These are phyloP conservation scores for Neurospora sp. DNA, from an alignment of 495 filamentous ascomycete genomes.

Conservation along the genomic window DNA sequence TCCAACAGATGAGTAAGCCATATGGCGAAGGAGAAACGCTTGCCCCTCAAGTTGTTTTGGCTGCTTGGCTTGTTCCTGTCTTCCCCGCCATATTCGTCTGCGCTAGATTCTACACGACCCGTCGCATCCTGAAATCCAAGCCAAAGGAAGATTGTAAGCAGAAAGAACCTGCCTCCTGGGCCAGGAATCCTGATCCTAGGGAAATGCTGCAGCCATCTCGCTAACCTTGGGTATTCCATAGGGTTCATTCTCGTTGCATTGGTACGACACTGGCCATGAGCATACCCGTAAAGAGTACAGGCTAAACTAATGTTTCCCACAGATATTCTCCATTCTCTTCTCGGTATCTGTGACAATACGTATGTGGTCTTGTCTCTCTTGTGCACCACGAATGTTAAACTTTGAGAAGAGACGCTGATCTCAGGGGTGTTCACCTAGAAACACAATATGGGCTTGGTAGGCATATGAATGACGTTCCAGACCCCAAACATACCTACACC, in stretches of 20 bases:
- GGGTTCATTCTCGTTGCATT: constrained; percentile 7
- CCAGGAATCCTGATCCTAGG: background rate
- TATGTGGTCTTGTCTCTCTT: background rate
- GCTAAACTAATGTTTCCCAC: background rate
- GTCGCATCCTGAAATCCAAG: constrained; percentile 7
- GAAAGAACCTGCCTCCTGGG: background rate
- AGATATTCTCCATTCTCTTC: constrained; percentile 2
- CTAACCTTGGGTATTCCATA: background rate
- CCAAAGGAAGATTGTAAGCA: constrained; percentile 18
- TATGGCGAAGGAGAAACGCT: background rate
- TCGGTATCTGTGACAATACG: constrained; percentile 2
- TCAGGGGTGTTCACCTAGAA: background rate
- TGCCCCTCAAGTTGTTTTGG: constrained; percentile 5
- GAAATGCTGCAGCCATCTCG: background rate
- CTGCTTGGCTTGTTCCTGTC: constrained; percentile 7
- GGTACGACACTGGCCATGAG: background rate
- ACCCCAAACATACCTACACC: background rate
- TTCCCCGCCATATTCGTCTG: constrained; percentile 13
- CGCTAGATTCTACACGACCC: constrained; percentile 16
- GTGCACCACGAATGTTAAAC: background rate
- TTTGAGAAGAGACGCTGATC: background rate
- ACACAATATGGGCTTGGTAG: constrained; percentile 6
- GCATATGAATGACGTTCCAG: background rate
- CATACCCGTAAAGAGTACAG: background rate
- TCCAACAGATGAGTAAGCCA: background rate